phyloP scores from a whole-genome alignment of 169 alveolate genomes.

The Perkinsus chesapeaki region DNA sequence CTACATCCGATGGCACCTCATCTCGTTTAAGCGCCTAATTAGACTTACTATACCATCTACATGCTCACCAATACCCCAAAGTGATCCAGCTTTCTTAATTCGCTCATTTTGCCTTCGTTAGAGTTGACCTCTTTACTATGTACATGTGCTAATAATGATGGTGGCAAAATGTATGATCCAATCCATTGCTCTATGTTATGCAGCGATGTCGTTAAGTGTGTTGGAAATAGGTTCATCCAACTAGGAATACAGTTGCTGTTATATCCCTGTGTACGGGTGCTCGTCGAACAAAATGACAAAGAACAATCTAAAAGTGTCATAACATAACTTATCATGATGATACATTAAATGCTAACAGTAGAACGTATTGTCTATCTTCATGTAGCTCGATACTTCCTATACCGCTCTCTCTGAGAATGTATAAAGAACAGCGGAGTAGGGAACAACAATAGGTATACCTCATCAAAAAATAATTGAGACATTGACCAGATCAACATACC shows the following conservation, averaged over 20 bases:
- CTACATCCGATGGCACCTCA: neutral
- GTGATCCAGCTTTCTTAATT: neutral
- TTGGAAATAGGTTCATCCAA: neutral
- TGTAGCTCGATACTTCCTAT: neutral
- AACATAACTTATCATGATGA: no score
- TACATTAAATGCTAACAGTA: no score
- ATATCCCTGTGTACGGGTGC: no score
- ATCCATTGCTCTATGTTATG: neutral
- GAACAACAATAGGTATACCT: neutral
- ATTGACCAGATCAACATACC: neutral
- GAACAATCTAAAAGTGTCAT: no score
- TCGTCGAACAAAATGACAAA: no score
- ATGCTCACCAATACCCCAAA: neutral
- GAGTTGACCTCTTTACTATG: neutral
- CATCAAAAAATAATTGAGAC: neutral
- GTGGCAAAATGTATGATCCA: neutral
- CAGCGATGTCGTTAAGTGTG: neutral
- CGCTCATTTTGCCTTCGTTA: neutral
- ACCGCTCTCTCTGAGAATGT: neutral
- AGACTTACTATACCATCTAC: no score
- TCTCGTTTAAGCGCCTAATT: neutral
- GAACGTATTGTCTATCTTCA: no score
- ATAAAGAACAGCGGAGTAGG: no score
- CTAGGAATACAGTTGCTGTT: no score
- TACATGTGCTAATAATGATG: neutral